Conservation (phyloP, 2,329 filamentous ascomycete species). For the Aspergillus ruber region DNA sequence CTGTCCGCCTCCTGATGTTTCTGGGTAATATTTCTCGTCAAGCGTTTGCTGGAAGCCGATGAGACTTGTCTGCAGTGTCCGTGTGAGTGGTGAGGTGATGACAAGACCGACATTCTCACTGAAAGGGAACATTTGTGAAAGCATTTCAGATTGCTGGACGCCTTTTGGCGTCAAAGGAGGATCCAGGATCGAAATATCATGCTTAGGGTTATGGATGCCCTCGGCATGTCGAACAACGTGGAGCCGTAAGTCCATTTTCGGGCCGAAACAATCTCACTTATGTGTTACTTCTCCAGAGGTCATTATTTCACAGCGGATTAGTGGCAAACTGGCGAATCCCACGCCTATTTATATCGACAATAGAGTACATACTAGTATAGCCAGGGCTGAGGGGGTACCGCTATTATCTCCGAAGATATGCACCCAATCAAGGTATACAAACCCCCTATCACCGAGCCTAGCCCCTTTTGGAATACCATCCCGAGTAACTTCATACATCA, state of each 20-base stretch:
- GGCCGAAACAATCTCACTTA: not conserved
- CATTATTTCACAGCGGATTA: too few relatives aligned
- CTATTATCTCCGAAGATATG: not conserved
- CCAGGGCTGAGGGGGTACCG: not conserved
- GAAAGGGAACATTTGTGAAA: slow-evolving; percentile 6
- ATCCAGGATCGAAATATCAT: slow-evolving; percentile 11
- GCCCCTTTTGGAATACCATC: not conserved
- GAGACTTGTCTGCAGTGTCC: slow-evolving; percentile 10
- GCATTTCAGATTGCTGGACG: slow-evolving; percentile 7
- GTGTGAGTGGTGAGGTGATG: slow-evolving; percentile 10
- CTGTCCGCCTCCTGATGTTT: not conserved
- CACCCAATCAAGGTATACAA: not conserved
- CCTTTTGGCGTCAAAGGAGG: slow-evolving; percentile 9
- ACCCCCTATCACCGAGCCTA: not conserved
- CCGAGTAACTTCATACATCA: not conserved
- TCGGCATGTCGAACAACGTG: slow-evolving; percentile 13
- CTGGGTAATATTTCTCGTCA: slow-evolving; percentile 5
- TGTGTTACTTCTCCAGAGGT: too few relatives aligned
- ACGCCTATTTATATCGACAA: not conserved
- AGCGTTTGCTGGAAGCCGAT: slow-evolving; percentile 8
- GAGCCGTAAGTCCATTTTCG: not conserved
- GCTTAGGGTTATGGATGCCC: slow-evolving; percentile 9
- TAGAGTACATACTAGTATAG: not conserved
- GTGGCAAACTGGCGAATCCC: not conserved
- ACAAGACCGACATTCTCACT: slow-evolving; percentile 7